These are phyloP conservation scores for Kodamaea suecica DNA, from an alignment of 1,139 yeast genomes.

Conservation along the genomic window DNA sequence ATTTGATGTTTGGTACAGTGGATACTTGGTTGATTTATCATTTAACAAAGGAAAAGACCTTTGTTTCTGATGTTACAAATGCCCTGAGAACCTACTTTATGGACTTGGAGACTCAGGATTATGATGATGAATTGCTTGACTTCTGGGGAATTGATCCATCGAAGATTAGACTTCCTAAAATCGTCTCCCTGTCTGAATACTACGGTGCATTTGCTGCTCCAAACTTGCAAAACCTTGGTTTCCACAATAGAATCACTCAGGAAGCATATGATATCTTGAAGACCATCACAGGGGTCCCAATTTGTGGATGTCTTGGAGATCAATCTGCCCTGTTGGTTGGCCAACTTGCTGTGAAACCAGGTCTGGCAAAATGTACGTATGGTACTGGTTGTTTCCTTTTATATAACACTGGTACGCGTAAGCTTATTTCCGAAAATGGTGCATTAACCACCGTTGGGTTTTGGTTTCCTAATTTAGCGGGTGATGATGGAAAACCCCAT, in stretches of 20 bases:
- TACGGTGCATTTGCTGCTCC: slow-evolving; percentile 74
- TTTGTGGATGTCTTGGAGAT: slow-evolving; percentile 91
- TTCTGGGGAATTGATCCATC: slow-evolving; percentile 78
- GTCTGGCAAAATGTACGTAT: slow-evolving; percentile 93
- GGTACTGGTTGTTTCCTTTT: slow-evolving; percentile 94
- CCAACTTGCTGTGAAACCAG: slow-evolving; percentile 78
- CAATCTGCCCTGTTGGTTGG: slow-evolving; percentile 94
- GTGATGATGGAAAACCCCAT: slow-evolving; percentile 60
- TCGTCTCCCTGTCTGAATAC: slow-evolving; percentile 74
- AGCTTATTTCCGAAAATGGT: slow-evolving; percentile 70
- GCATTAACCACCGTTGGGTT: slow-evolving; percentile 86
- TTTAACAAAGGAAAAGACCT: slow-evolving; percentile 67
- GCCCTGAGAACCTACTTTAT: slow-evolving; percentile 90
- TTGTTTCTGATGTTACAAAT: slow-evolving; percentile 84
- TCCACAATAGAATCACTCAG: slow-evolving; percentile 50
- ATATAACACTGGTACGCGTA: slow-evolving; percentile 76
- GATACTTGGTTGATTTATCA: slow-evolving; percentile 93
- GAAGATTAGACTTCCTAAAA: slow-evolving; percentile 71
- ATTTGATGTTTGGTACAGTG: slow-evolving; percentile 87
- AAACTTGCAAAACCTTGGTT: slow-evolving; percentile 48
- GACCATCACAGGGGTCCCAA: slow-evolving; percentile 59
- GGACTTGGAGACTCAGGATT: slow-evolving; percentile 74
- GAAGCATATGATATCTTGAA: slow-evolving; percentile 50
- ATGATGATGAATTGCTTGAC: slow-evolving; percentile 71
- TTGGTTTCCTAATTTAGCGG: slow-evolving; percentile 72